These are phyloP conservation scores for Sporodiniella umbellata DNA, from an alignment of 371 early-diverging fungal genomes.

Conservation along the genomic window DNA sequence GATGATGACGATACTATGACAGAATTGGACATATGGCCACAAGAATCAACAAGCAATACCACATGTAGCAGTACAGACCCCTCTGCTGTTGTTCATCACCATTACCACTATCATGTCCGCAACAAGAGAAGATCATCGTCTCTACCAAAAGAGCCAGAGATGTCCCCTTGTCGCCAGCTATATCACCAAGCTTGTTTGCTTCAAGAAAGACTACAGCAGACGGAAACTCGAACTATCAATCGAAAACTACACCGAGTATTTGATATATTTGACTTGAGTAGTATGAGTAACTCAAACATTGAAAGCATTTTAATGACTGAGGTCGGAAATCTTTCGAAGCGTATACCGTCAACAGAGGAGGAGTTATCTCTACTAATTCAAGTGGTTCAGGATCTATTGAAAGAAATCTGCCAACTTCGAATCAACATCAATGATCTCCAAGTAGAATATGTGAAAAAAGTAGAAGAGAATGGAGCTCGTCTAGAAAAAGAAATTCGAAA, in stretches of 20 bases:
- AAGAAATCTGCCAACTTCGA: conserved; percentile 60
- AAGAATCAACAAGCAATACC: not conserved
- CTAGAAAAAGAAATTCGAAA: conserved; percentile 51
- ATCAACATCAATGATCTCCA: conserved; percentile 70
- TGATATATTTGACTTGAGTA: conserved; percentile 70
- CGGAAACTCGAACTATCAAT: conserved; percentile 60
- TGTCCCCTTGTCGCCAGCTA: conserved; percentile 20
- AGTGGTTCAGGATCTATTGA: conserved; percentile 59
- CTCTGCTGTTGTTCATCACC: conserved; percentile 38
- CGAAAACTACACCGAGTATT: conserved; percentile 59
- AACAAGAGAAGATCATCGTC: not conserved
- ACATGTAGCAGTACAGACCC: conserved; percentile 8
- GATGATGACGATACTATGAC: conserved; percentile 3
- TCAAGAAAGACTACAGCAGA: conserved; percentile 47
- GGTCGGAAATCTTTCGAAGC: conserved; percentile 38
- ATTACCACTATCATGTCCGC: conserved; percentile 36
- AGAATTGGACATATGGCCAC: not conserved
- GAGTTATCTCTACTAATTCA: conserved; percentile 11
- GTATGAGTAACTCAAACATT: conserved; percentile 71
- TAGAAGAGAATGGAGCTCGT: conserved; percentile 50
- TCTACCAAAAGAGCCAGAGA: conserved; percentile 4
- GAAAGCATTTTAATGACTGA: conserved; percentile 60
- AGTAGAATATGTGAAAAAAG: conserved; percentile 65
- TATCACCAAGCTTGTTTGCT: conserved; percentile 19
- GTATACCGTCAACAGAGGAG: conserved; percentile 19